A percentile compares a stretch with the other conserved stretches of the same genome.
phyloP scores from a whole-genome alignment of 352 stramenopile species.

The Stramenopiles sp. region DNA sequence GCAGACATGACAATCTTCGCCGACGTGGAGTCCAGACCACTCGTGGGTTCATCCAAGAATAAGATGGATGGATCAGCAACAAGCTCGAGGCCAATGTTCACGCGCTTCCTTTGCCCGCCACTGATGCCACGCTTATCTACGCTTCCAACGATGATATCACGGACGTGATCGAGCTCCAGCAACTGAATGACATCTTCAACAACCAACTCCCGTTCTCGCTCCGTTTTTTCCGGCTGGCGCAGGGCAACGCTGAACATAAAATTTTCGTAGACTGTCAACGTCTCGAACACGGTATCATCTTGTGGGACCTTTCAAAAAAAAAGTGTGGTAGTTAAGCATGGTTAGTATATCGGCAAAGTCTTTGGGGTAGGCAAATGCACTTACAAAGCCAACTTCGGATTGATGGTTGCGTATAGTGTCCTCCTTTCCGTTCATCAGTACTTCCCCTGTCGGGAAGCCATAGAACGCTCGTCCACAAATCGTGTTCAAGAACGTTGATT shows the following conservation, averaged over 20 bases:
- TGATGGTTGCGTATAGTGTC: not conserved
- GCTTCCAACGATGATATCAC: conserved; percentile 30
- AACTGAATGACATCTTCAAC: not conserved
- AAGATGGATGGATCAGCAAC: conserved; percentile 32
- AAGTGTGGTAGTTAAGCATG: too few species aligned
- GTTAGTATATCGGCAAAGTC: too few species aligned
- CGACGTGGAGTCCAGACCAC: conserved; percentile 29
- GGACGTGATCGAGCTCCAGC: conserved; percentile 26
- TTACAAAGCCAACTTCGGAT: not conserved
- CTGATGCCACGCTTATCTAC: conserved; percentile 25
- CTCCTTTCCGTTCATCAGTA: not conserved
- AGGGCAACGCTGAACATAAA: too few species aligned
- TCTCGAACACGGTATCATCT: not conserved
- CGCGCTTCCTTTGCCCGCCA: conserved; percentile 39
- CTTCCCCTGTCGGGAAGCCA: not conserved
- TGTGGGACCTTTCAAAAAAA: too few species aligned
- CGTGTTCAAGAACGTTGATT: conserved; percentile 18
- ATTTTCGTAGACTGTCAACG: not conserved
- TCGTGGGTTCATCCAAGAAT: conserved; percentile 51
- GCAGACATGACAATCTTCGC: conserved; percentile 14
- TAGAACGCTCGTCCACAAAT: conserved; percentile 14
- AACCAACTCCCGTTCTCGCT: not conserved
- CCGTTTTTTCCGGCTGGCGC: not conserved
- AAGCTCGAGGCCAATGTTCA: conserved; percentile 34
- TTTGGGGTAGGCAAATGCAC: too few species aligned